These are phyloP conservation scores for Penicillium alfredii DNA, from an alignment of 495 filamentous ascomycete species.

Conservation along the genomic window DNA sequence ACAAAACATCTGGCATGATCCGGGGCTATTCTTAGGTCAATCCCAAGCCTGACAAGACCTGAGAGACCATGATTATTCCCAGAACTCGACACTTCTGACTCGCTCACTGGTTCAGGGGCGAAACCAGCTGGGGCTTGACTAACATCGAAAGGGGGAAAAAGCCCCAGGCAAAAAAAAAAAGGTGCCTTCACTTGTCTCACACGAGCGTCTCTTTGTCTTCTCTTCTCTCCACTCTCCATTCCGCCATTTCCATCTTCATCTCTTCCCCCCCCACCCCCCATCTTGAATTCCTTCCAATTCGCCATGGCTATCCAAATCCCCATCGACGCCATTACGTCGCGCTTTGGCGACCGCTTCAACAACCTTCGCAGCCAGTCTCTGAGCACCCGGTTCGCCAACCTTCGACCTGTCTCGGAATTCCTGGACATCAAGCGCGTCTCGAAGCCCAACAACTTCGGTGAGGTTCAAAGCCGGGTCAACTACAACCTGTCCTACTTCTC, in stretches of 20 bases:
- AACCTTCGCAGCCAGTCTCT: slow-evolving; percentile 72
- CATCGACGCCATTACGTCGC: slow-evolving; percentile 82
- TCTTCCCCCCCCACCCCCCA: slow-evolving; percentile 7
- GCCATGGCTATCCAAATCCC: slow-evolving; percentile 89
- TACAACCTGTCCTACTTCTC: slow-evolving; percentile 97
- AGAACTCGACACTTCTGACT: too few species aligned
- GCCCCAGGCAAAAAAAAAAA: slow-evolving; percentile 6
- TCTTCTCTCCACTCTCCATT: slow-evolving; percentile 2
- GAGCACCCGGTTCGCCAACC: slow-evolving; percentile 79
- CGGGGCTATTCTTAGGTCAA: too few species aligned
- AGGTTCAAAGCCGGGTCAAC: slow-evolving; percentile 89
- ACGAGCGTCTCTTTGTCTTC: slow-evolving; percentile 4
- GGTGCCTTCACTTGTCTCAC: slow-evolving; percentile 8
- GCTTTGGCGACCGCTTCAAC: slow-evolving; percentile 70
- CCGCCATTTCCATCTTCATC: slow-evolving; percentile 4
- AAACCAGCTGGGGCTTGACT: slow-evolving; percentile 7
- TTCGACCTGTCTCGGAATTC: slow-evolving; percentile 88
- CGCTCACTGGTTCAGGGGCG: too few species aligned
- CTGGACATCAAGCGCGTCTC: slow-evolving; percentile 91
- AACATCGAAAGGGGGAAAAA: slow-evolving; percentile 19
- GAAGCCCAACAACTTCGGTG: slow-evolving; percentile 84
- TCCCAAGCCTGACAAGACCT: neutral
- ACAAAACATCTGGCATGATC: too few species aligned
- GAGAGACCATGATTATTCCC: neutral
- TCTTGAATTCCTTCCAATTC: too few species aligned